These are phyloP conservation scores for Phytophthora colocasiae DNA, from an alignment of 352 stramenopile genomes.

Conservation along the genomic window DNA sequence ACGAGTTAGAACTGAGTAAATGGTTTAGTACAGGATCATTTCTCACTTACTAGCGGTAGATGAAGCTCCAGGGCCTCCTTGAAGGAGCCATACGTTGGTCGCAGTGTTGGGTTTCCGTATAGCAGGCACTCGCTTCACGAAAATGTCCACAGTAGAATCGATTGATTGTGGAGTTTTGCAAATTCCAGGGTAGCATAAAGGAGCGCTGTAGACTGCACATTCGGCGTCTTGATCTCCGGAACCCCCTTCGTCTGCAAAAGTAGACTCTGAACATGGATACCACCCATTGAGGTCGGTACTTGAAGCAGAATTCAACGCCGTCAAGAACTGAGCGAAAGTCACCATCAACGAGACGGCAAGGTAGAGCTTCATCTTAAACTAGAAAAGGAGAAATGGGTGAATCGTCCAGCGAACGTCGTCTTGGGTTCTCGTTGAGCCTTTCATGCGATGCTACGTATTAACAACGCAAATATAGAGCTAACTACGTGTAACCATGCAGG, in stretches of 20 bases:
- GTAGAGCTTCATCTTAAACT: constrained; percentile 10
- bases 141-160: constrained; percentile 41
- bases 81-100: constrained; percentile 54
- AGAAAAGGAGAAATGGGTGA: background rate
- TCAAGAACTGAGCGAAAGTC: background rate
- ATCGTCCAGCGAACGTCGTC: background rate
- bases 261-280: constrained; percentile 39
- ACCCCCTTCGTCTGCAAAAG: constrained; percentile 33
- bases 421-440: constrained; percentile 8
- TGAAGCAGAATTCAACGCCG: constrained; percentile 12
- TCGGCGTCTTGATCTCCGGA: constrained; percentile 26
- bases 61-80: constrained; percentile 46
- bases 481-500: background rate
- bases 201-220: constrained; percentile 43
- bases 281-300: constrained; percentile 35
- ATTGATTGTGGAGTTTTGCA: constrained; percentile 16
- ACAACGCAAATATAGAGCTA: background rate
- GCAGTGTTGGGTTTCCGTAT: constrained; percentile 16
- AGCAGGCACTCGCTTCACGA: constrained; percentile 51
- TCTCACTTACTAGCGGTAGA: constrained; percentile 44
- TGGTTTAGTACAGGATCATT: no score
- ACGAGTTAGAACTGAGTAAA: no score
- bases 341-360: constrained; percentile 2
- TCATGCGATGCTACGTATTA: constrained; percentile 7
- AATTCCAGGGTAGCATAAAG: constrained; percentile 45